Percentiles rank a stretch among this genome's conserved stretches.
Evolutionary conservation across 495 filamentous ascomycete genomes (phyloP).

Genomic region (Xylaria intraflava): DNA sequence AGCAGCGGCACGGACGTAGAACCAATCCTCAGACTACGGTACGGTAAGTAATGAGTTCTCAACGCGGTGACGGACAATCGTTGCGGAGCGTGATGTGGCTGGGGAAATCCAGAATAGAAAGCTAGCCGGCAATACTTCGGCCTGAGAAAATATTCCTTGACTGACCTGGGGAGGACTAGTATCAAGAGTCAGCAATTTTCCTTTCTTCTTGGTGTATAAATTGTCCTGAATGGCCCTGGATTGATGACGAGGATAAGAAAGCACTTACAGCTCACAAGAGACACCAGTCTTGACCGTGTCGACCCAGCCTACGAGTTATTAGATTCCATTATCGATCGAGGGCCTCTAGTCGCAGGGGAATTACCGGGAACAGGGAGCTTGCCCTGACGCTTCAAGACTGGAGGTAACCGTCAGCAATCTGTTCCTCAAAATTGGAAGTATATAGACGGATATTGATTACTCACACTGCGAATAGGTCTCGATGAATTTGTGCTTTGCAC

Average conservation of each 20-base stretch:
- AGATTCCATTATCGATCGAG: background rate
- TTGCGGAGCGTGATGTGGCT: too few relatives aligned
- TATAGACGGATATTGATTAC: background rate
- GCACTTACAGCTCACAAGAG: slow-evolving; percentile 9
- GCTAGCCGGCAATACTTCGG: background rate
- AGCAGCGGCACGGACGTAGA: slow-evolving; percentile 94
- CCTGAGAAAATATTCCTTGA: background rate
- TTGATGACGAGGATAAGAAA: background rate
- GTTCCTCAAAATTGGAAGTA: slow-evolving; percentile 49
- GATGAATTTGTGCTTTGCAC: slow-evolving; percentile 54
- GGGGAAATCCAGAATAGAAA: background rate
- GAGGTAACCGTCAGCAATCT: slow-evolving; percentile 39
- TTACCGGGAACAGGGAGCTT: slow-evolving; percentile 79
- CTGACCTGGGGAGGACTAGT: slow-evolving; percentile 11
- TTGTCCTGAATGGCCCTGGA: background rate
- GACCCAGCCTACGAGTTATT: background rate
- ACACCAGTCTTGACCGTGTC: slow-evolving; percentile 11
- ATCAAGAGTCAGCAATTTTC: background rate
- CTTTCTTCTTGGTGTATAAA: background rate
- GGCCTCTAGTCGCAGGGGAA: background rate
- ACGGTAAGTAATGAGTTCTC: background rate
- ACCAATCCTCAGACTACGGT: slow-evolving; percentile 61
- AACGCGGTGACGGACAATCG: background rate
- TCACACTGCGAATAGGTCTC: slow-evolving; percentile 55
- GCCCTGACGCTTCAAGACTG: slow-evolving; percentile 73